Evolutionary conservation across 164 flowering plant genomes (phyloP).

Genomic region (Vitis rotundifolia): DNA sequence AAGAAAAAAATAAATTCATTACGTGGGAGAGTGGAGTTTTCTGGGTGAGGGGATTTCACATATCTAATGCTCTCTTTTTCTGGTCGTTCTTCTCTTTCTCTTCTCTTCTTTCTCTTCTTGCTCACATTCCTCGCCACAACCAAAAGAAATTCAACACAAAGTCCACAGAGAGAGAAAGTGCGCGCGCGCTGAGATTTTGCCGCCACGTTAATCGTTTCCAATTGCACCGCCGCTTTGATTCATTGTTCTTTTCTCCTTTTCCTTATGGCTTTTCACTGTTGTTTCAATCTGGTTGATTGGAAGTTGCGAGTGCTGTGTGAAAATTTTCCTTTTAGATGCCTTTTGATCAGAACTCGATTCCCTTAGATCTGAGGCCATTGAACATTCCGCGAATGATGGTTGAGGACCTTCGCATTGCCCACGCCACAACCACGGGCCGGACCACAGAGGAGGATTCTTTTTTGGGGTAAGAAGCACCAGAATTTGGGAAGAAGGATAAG

Average conservation of each 20-base stretch:
- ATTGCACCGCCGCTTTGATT: background rate
- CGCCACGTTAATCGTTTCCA: background rate
- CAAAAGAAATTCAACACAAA: slow-evolving; percentile 5
- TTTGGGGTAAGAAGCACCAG: no score
- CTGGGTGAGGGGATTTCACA: no score
- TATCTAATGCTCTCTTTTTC: no score
- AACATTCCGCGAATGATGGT: slow-evolving; percentile 42
- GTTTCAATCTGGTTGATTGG: slow-evolving; percentile 10
- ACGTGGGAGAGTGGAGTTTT: no score
- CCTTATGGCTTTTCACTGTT: background rate
- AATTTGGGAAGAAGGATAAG: no score
- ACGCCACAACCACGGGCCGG: slow-evolving; percentile 26
- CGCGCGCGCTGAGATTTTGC: background rate
- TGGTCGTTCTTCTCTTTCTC: no score
- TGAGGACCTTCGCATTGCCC: slow-evolving; percentile 54
- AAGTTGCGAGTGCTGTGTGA: background rate
- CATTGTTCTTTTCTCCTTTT: background rate
- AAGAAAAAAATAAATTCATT: no score
- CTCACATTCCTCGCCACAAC: background rate
- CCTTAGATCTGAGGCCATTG: slow-evolving; percentile 63
- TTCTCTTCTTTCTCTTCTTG: no score
- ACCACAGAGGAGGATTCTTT: slow-evolving; percentile 41
- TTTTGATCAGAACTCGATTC: slow-evolving; percentile 56
- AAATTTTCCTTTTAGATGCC: slow-evolving; percentile 36
- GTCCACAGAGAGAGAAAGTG: background rate